Percentiles rank a stretch among this genome's conserved stretches.
Evolutionary conservation across 1,139 yeast genomes (phyloP).

Genomic region (Yamadazyma diospyri): DNA sequence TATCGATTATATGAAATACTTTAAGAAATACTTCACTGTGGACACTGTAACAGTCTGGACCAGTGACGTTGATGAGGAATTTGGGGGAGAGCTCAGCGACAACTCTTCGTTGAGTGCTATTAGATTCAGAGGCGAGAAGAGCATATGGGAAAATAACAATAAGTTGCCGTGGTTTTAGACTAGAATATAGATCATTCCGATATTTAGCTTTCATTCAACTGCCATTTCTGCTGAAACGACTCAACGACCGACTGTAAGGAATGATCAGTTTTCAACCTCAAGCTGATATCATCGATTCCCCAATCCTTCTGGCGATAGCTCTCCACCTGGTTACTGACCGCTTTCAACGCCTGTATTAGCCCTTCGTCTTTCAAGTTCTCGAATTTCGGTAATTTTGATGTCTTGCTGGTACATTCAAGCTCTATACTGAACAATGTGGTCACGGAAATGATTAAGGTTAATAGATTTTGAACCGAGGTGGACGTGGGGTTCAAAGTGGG

Average conservation of each 20-base stretch:
- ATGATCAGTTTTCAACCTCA: constrained; percentile 23
- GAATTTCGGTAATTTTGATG: constrained; percentile 43
- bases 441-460: constrained; percentile 28
- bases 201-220: constrained; percentile 21
- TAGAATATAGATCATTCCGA: constrained; percentile 1
- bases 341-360: constrained; percentile 16
- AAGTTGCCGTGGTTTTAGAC: constrained; percentile 46
- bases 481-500: constrained; percentile 28
- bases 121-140: constrained; percentile 21
- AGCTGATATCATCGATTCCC: constrained; percentile 39
- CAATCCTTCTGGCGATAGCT: constrained; percentile 37
- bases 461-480: constrained; percentile 21
- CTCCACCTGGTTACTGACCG: constrained; percentile 18
- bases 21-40: neutral
- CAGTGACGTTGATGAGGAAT: constrained; percentile 23
- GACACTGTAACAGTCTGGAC: constrained; percentile 28
- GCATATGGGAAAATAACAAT: constrained; percentile 44
- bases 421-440: constrained; percentile 35
- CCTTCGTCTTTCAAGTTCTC: constrained; percentile 20
- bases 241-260: constrained; percentile 20
- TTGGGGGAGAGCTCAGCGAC: constrained; percentile 20
- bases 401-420: constrained; percentile 35
- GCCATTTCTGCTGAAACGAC: constrained; percentile 25
- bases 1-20: constrained; percentile 11
- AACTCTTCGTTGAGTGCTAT: constrained; percentile 40